Conservation (phyloP, 1,284 basidiomycete genomes). For the Megacollybia platyphylla region DNA sequence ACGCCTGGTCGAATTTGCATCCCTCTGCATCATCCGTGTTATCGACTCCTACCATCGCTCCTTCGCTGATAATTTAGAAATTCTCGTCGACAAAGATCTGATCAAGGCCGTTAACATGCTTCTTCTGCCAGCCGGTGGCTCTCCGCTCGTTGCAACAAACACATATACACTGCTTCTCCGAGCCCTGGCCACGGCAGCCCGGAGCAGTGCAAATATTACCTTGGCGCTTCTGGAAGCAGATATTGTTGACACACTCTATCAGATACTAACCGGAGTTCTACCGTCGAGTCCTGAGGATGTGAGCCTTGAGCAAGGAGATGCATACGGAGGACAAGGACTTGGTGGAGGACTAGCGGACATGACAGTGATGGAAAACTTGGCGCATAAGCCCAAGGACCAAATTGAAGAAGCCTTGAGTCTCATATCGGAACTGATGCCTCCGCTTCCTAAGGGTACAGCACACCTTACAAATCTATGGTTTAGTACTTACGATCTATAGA, state of each 20-base stretch:
- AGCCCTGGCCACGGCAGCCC: constrained; percentile 74
- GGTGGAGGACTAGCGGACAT: constrained; percentile 86
- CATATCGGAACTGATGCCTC: constrained; percentile 82
- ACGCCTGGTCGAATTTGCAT: constrained; percentile 87
- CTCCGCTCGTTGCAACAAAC: constrained; percentile 69
- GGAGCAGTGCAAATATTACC: constrained; percentile 79
- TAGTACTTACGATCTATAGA: constrained; percentile 30
- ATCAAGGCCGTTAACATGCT: constrained; percentile 77
- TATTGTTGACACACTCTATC: constrained; percentile 83
- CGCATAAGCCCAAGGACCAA: constrained; percentile 93
- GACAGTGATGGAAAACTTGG: constrained; percentile 95
- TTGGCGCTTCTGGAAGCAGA: constrained; percentile 80
- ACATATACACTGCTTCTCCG: constrained; percentile 86
- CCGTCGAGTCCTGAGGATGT: constrained; percentile 44
- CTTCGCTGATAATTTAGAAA: constrained; percentile 75
- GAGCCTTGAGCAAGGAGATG: constrained; percentile 53
- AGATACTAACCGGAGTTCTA: constrained; percentile 85
- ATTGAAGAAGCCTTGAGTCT: constrained; percentile 85
- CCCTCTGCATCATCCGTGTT: constrained; percentile 84
- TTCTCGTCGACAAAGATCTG: constrained; percentile 72
- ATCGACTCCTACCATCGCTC: constrained; percentile 84
- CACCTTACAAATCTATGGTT: constrained; percentile 5
- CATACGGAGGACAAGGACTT: constrained; percentile 54
- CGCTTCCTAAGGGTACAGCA: constrained; percentile 70
- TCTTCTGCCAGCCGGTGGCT: constrained; percentile 78